Evolutionary conservation across 176 grass and related monocot genomes (phyloP), one percentile per base, ranked within the genome.

Genomic region (Zoysia japonica): DNA sequence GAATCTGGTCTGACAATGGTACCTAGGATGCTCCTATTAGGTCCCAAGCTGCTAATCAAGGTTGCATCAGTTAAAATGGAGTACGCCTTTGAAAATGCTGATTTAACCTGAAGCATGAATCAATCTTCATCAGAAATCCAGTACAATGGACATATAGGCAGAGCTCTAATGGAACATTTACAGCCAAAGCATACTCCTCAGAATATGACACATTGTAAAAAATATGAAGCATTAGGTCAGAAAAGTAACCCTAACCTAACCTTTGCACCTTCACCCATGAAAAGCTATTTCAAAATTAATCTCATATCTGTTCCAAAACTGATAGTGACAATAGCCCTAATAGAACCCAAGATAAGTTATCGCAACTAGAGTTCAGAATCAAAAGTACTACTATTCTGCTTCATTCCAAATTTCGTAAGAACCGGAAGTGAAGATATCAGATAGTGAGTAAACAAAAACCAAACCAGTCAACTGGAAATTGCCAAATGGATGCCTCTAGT

Each of bases 1-100:
- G 88, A 85, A 70, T 99, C 96, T 6, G 90, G 92, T 82, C 96
- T 90, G 42, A 99, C 93, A 65, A 99, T 96, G 45, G 73, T 89
- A 42, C 92, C 92, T 64, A 99, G 81, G 81, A 99, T 93, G 80
- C 96, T 96, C 67, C 86, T 91, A 19, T 95, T 80, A 16, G 84
- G 72, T 20, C 88, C 96, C 85, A 96, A 87, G 41, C 68, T 78
- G 40, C 84, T 85, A 70, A 96, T 88, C 73, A 84, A 80, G 17
- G 80, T 91, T 15, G 76, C 73, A 86, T 96, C 96, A 5, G 92
- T 96, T 59, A 99, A 81, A 79, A 88, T 70, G 2, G 96, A 88
- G 78, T 93, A 96, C 5, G 96, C 96, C 56, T 87, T 89, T 5
- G 88, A 84, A 93, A 99, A 93, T 81, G 96, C 92, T 72, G 88